Evolutionary conservation across 768 basidiomycete genomes (phyloP).

Genomic region (Gloeostereum incarnatum): DNA sequence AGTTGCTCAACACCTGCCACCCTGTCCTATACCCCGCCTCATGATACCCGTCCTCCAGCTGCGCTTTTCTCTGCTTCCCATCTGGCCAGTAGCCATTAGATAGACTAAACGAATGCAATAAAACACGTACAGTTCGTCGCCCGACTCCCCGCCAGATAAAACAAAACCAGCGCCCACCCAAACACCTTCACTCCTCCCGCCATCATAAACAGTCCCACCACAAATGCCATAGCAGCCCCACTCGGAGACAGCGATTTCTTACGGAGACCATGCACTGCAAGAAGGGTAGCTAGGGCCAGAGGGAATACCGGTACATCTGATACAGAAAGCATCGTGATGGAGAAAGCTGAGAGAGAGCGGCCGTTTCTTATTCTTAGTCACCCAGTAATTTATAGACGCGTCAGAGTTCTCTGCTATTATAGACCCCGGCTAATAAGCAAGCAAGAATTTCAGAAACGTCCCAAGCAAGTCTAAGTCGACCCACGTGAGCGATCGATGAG

Average conservation of each 20-base stretch:
- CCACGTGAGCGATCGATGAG: no score
- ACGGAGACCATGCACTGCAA: slow-evolving; percentile 61
- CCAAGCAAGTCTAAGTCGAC: no score
- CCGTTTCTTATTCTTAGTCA: no score
- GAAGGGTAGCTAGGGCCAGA: slow-evolving; percentile 35
- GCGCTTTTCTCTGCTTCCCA: slow-evolving; percentile 65
- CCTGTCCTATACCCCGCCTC: slow-evolving; percentile 67
- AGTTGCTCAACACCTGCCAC: slow-evolving; percentile 81
- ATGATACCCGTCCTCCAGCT: slow-evolving; percentile 72
- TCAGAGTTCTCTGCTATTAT: no score
- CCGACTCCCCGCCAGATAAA: slow-evolving; percentile 73
- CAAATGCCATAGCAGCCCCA: slow-evolving; percentile 70
- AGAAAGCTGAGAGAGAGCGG: no score
- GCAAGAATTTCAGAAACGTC: no score
- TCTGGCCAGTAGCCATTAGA: slow-evolving; percentile 25
- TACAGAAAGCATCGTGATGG: no score
- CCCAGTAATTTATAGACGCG: no score
- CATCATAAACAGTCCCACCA: slow-evolving; percentile 68
- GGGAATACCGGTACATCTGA: no score
- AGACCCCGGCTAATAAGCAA: no score
- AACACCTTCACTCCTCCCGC: slow-evolving; percentile 57
- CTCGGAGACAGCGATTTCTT: slow-evolving; percentile 69
- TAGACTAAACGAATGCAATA: neutral
- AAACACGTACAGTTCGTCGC: slow-evolving; percentile 68
- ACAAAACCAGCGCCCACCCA: slow-evolving; percentile 57